Evolutionary conservation across 306 rosid genomes (phyloP), one percentile per base, ranked within the genome.

Genomic region (Alnus glutinosa): DNA sequence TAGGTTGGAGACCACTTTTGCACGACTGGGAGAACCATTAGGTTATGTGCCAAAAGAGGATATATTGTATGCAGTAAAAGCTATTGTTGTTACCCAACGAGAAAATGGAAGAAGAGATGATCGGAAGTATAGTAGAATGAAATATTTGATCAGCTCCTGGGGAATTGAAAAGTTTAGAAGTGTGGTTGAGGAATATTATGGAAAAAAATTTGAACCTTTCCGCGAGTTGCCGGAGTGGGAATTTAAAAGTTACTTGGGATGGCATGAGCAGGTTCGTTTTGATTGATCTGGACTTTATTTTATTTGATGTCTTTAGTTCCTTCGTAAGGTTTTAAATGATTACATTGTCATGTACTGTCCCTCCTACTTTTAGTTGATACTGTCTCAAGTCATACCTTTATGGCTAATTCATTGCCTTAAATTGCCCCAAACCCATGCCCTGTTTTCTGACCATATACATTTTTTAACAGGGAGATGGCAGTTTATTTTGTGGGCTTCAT

Each of bases 101-200:
- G 97, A 96, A 77, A 87, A 90, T 88, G 99, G 99, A 51, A 91
- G 99, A 88, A 89, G 98, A 84, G 99, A 96, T 83, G 99, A 96
- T 77, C 97, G 98, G 72, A 96, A 81, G 83, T 96, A 91, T 48
- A 96, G 99, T 85, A 90, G 99, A 87, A 77, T 96, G 94, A 96
- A 96, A 86, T 96, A 96, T 86, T 86, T 96, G 83, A 87, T 96
- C 71, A 83, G 89, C 88, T 92, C 97, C 18, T 96, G 99, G 99
- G 99, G 99, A 57, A 96, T 96, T 83, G 94, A 96, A 67, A 93
- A 91, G 86, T 96, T 96, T 75, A 86, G 89, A 86, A 89, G 84
- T 59, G 96, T 83, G 68, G 93, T 88, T 36, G 98, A 96, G 83
- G 78, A 89, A 83, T 93, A 93, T 69, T 96, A 93, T 81, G 97